These are phyloP conservation scores for Ajuga chamaepitys DNA, from an alignment of 257 asterid genomes.

Conservation along the genomic window DNA sequence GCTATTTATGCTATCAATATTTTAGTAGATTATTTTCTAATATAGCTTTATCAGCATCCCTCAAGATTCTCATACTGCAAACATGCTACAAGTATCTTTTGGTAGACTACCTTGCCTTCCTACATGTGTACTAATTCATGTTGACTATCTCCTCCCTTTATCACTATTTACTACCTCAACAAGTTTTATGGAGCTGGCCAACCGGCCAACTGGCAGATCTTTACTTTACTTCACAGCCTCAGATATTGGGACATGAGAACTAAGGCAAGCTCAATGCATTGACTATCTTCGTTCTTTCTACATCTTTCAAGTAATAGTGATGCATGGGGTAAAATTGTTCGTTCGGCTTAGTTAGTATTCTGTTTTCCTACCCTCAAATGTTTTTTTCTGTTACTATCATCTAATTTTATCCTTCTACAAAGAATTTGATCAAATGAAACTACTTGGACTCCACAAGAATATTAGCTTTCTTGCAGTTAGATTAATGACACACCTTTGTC, in stretches of 20 bases:
- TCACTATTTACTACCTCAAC: background rate
- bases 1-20: no score
- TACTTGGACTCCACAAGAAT: background rate
- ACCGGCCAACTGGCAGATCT: background rate
- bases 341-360: background rate
- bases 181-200: background rate
- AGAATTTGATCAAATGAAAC: background rate
- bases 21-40: no score
- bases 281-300: background rate
- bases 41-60: no score
- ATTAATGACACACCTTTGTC: no score
- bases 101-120: no score
- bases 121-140: no score
- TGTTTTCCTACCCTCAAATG: background rate
- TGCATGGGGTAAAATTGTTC: background rate
- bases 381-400: background rate
- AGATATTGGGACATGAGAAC: background rate
- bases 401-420: background rate
- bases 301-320: background rate
- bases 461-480: background rate
- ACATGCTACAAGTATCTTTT: background rate
- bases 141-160: background rate
- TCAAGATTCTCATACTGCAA: background rate
- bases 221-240: background rate
- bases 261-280: background rate